Base-by-base conservation (phyloP, 768 basidiomycete genomes). In the Erythrobasidium yunnanense region DNA sequence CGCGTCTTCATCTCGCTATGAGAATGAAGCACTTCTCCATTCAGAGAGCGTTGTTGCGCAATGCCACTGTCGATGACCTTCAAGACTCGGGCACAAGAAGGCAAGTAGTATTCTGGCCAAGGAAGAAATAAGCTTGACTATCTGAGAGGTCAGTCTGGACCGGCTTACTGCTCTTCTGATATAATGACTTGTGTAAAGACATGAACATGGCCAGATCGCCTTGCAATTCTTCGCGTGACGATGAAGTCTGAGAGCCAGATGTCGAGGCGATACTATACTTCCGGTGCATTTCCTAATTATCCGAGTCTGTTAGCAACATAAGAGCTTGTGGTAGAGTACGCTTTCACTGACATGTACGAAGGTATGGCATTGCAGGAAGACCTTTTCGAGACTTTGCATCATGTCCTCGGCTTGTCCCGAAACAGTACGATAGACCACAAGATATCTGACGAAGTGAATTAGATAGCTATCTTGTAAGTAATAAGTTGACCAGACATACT, bases 311-410 rank as follows among this genome's bases (percentile, higher is more conserved):
- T n/a, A n/a, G n/a, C n/a, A n/a, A n/a, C n/a, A n/a, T n/a, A n/a
- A n/a, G n/a, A 15, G 38, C 38, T 42, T 42, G 38, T n/a, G 38
- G 11, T 11, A 42, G 11, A 11, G 11, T 11, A 11, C 38, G n/a
- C 38, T n/a, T 42, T 11, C 6, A 87, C 84, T 79, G 88, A 58
- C 86, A 81, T 83, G 86, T 3, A 70, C 57, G 27, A 71, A 71
- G 20, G 55, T 53, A 35, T 71, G 65, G 47, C 69, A 65, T 27
- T 72, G 71, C 0, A 23, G 85, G 47, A 93, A 84, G 7, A 88
- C 90, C 76, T 93, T 97, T 78, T 96, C 89, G 70, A 99, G 78
- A 73, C 88, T 88, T 29, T 83, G 83, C 90, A 97, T 93, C 93
- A 97, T 95, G 25, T 89, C 90, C 74, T 91, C 89, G 46, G 93